These are phyloP conservation scores for Myochromella boudieri DNA, from an alignment of 768 basidiomycete genomes.

Conservation along the genomic window DNA sequence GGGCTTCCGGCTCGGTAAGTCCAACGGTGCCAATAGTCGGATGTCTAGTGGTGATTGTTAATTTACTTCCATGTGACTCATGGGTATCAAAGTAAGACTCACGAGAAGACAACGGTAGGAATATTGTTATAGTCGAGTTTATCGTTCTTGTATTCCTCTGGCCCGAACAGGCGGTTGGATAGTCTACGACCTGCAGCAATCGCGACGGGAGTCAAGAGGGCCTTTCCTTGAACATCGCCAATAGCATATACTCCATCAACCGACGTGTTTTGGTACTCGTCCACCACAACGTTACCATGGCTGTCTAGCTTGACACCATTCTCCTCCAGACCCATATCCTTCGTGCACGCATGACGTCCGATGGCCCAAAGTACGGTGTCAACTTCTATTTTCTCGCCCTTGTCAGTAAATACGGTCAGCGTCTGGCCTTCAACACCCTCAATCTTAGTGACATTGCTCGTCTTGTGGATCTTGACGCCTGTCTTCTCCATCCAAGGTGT, in stretches of 20 bases:
- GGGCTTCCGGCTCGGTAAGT: slow-evolving; percentile 89
- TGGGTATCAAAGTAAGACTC: slow-evolving; percentile 53
- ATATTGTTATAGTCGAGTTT: slow-evolving; percentile 90
- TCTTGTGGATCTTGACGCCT: slow-evolving; percentile 86
- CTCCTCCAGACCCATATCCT: slow-evolving; percentile 74
- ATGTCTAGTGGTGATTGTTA: slow-evolving; percentile 52
- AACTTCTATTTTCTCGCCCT: slow-evolving; percentile 77
- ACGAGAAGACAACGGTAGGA: slow-evolving; percentile 97
- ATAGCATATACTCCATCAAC: slow-evolving; percentile 75
- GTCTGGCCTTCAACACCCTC: slow-evolving; percentile 72
- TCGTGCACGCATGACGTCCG: slow-evolving; percentile 81
- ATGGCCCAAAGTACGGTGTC: slow-evolving; percentile 94
- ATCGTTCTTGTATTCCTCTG: slow-evolving; percentile 80
- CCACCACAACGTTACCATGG: slow-evolving; percentile 84
- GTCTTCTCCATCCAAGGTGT: slow-evolving; percentile 93
- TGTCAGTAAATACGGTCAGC: slow-evolving; percentile 74
- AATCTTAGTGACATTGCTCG: slow-evolving; percentile 71
- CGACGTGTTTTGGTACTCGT: slow-evolving; percentile 86
- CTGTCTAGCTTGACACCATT: slow-evolving; percentile 72
- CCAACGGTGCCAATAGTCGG: slow-evolving; percentile 96
- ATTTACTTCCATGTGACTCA: slow-evolving; percentile 39
- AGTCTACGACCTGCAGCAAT: slow-evolving; percentile 93
- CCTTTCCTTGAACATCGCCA: slow-evolving; percentile 93
- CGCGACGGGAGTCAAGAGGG: slow-evolving; percentile 92
- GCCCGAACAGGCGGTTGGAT: slow-evolving; percentile 89